Conservation (phyloP, 306 rosid species). For the Sechiopsis laciniata region DNA sequence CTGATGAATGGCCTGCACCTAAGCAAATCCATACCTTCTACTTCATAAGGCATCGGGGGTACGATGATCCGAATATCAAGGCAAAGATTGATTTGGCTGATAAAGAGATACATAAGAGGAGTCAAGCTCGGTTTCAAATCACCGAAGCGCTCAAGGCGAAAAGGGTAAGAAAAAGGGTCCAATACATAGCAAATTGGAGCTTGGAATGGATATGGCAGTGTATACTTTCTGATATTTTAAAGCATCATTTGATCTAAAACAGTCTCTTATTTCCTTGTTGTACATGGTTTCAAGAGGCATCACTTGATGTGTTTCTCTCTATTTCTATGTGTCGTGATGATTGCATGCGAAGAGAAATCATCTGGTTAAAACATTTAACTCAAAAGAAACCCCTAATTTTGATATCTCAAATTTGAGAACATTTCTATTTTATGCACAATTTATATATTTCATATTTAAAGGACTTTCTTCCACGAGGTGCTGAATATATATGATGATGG, state of each 20-base stretch:
- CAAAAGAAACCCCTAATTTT: background rate
- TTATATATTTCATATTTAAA: background rate
- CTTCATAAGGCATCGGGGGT: slow-evolving; percentile 54
- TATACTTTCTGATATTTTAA: background rate
- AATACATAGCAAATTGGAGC: background rate
- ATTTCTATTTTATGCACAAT: background rate
- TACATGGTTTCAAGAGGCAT: background rate
- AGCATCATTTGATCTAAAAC: background rate
- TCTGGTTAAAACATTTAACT: background rate
- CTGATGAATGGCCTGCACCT: slow-evolving; percentile 94
- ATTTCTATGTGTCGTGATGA: background rate
- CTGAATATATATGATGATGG: background rate
- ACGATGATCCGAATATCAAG: slow-evolving; percentile 71
- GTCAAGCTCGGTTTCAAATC: slow-evolving; percentile 62
- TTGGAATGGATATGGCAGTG: background rate
- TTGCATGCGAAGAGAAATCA: background rate
- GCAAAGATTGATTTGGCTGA: slow-evolving; percentile 57
- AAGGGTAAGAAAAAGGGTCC: slow-evolving; percentile 53
- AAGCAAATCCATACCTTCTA: slow-evolving; percentile 72
- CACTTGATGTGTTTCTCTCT: background rate
- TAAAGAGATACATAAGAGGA: slow-evolving; percentile 59
- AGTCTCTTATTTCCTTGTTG: slow-evolving; percentile 7
- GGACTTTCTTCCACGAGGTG: background rate
- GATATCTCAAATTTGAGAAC: background rate
- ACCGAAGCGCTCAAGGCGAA: slow-evolving; percentile 74